Percentiles rank a stretch among this genome's conserved stretches.
These are phyloP conservation scores for Ceratocystiopsis brevicomis DNA, from an alignment of 2,329 filamentous ascomycete genomes.

Conservation along the genomic window DNA sequence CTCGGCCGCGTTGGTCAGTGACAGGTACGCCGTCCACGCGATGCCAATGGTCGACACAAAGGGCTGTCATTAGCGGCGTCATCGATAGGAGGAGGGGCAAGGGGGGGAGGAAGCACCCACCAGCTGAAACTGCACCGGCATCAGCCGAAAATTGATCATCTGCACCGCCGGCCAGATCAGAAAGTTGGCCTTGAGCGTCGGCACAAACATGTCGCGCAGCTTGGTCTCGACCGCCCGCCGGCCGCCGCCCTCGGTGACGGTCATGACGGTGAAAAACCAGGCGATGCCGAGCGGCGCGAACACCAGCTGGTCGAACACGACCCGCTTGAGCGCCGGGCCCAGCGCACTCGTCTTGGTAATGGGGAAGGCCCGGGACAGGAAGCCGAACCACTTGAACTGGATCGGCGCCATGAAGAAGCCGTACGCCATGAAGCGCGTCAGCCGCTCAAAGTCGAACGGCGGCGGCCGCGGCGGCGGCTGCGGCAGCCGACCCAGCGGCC, in stretches of 20 bases:
- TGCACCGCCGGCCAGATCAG: slow-evolving; percentile 91
- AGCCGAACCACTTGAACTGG: slow-evolving; percentile 90
- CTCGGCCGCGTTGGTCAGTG: slow-evolving; percentile 72
- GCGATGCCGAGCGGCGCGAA: slow-evolving; percentile 67
- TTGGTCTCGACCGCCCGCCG: slow-evolving; percentile 62
- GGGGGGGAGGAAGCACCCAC: no score
- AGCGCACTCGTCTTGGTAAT: slow-evolving; percentile 60
- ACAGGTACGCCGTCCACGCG: slow-evolving; percentile 93
- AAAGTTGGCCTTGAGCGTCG: slow-evolving; percentile 89
- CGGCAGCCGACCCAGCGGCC: no score
- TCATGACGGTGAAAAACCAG: slow-evolving; percentile 92
- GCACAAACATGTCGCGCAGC: slow-evolving; percentile 82
- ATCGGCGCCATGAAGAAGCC: slow-evolving; percentile 90
- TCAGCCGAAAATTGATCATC: slow-evolving; percentile 86
- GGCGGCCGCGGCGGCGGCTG: slow-evolving; percentile 37
- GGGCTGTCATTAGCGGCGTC: slow-evolving; percentile 44
- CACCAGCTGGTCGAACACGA: slow-evolving; percentile 79
- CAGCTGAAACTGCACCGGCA: slow-evolving; percentile 92
- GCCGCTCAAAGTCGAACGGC: slow-evolving; percentile 85
- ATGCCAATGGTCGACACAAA: slow-evolving; percentile 94
- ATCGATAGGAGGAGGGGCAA: no score
- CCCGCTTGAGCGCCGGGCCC: slow-evolving; percentile 67
- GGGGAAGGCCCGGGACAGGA: slow-evolving; percentile 66
- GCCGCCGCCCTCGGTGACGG: slow-evolving; percentile 79
- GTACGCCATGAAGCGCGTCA: slow-evolving; percentile 92